Evolutionary conservation across 2,329 filamentous ascomycete genomes (phyloP).

Genomic region (Claviceps humidiphila): DNA sequence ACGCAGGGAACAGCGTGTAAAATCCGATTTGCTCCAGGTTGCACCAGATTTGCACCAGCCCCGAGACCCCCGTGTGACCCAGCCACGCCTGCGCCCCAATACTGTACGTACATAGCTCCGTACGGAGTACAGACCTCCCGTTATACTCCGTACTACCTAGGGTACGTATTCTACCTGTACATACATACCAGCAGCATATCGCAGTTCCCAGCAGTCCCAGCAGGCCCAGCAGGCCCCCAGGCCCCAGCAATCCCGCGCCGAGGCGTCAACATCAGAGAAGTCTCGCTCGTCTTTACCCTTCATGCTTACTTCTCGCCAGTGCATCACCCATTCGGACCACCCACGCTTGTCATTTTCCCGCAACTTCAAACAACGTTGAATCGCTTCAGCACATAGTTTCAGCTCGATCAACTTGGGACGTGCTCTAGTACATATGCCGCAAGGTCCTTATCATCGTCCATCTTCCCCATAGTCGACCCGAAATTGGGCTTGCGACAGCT

Average conservation of each 20-base stretch:
- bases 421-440: background rate
- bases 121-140: too few species aligned
- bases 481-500: constrained; percentile 6
- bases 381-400: background rate
- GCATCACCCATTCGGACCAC: background rate
- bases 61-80: background rate
- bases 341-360: background rate
- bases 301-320: background rate
- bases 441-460: background rate
- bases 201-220: background rate
- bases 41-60: background rate
- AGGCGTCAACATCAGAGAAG: constrained; percentile 3
- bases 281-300: background rate
- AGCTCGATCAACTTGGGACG: background rate
- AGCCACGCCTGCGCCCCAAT: background rate
- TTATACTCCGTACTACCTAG: too few species aligned
- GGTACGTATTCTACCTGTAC: too few species aligned
- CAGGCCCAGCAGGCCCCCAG: background rate
- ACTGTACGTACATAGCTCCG: background rate
- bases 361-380: background rate
- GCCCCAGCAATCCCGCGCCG: background rate
- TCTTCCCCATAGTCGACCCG: background rate
- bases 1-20: too few species aligned
- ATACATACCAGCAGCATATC: too few species aligned
- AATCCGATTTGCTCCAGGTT: too few species aligned